phyloP scores from a whole-genome alignment of 208 protist species.

The Leishmania tropica region DNA sequence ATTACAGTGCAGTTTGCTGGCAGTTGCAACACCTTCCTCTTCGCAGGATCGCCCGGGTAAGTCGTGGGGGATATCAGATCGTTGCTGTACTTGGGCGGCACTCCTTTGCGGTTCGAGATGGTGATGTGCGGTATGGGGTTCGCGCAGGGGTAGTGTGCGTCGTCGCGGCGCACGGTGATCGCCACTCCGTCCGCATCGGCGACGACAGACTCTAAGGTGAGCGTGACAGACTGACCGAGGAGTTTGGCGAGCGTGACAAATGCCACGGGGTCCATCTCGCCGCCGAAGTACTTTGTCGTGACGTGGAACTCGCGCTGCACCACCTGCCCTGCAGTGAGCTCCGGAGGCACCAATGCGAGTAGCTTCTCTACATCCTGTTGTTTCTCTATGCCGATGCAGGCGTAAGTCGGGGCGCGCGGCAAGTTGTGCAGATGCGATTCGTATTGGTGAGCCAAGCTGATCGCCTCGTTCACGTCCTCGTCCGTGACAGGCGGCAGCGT shows the following conservation, averaged over 20 bases:
- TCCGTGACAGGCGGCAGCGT: constrained; percentile 34
- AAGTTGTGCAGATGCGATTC: constrained; percentile 31
- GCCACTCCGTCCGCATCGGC: constrained; percentile 45
- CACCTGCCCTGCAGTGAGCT: constrained; percentile 15
- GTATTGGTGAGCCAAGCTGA: constrained; percentile 26
- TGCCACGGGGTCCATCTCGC: constrained; percentile 33
- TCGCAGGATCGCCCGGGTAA: constrained; percentile 17
- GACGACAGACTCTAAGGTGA: constrained; percentile 45
- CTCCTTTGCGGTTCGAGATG: constrained; percentile 42
- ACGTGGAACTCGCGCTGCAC: constrained; percentile 45
- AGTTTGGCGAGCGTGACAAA: constrained; percentile 36
- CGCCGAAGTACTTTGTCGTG: constrained; percentile 50
- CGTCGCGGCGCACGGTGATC: constrained; percentile 29
- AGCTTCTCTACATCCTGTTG: constrained; percentile 16
- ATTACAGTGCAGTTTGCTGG: constrained; percentile 17
- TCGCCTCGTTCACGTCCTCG: constrained; percentile 12
- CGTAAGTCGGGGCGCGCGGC: constrained; percentile 26
- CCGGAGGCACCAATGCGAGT: constrained; percentile 10
- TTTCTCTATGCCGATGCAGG: constrained; percentile 17
- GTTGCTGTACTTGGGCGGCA: constrained; percentile 71
- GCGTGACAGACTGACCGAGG: constrained; percentile 30
- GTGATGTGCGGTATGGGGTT: constrained; percentile 65
- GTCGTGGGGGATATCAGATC: constrained; percentile 34
- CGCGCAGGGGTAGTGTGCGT: constrained; percentile 42
- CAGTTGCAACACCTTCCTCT: constrained; percentile 19